These are phyloP conservation scores for Martiniozyma abietophila DNA, from an alignment of 805 yeast genomes.

Conservation along the genomic window DNA sequence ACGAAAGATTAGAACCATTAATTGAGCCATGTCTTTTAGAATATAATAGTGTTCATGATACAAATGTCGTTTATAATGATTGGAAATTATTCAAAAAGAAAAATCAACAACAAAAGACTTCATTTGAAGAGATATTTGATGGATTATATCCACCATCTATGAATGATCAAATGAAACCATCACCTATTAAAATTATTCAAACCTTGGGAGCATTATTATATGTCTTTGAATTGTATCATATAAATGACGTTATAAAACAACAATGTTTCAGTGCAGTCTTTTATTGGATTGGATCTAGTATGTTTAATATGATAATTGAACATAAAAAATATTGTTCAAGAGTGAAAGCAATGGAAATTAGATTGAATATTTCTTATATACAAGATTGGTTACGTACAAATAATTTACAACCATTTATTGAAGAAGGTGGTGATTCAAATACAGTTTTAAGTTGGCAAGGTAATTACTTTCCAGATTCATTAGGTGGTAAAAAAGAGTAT, in stretches of 20 bases:
- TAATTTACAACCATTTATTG: conserved; percentile 37
- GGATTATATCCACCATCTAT: conserved; percentile 82
- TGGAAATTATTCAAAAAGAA: conserved; percentile 45
- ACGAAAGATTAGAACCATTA: conserved; percentile 45
- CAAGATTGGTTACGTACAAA: conserved; percentile 90
- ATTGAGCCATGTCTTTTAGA: conserved; percentile 63
- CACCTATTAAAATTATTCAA: conserved; percentile 80
- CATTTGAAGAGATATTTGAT: conserved; percentile 61
- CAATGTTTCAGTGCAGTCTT: conserved; percentile 73
- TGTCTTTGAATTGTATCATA: conserved; percentile 71
- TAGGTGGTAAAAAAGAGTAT: conserved; percentile 16
- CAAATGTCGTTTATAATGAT: conserved; percentile 62
- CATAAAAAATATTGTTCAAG: conserved; percentile 68
- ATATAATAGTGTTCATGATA: conserved; percentile 76
- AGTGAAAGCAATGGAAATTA: conserved; percentile 78
- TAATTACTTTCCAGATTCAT: conserved; percentile 26
- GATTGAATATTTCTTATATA: conserved; percentile 74
- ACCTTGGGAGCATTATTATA: conserved; percentile 83
- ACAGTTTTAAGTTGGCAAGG: conserved; percentile 14
- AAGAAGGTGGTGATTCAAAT: conserved; percentile 18
- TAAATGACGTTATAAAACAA: conserved; percentile 67
- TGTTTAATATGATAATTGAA: conserved; percentile 66
- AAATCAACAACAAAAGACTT: conserved; percentile 28
- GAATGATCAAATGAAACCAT: conserved; percentile 71
- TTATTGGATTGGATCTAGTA: conserved; percentile 61